A percentile compares a stretch with the other conserved stretches of the same genome.
phyloP scores from a whole-genome alignment of 495 filamentous ascomycete genomes.

The Penicillium flavigenum region DNA sequence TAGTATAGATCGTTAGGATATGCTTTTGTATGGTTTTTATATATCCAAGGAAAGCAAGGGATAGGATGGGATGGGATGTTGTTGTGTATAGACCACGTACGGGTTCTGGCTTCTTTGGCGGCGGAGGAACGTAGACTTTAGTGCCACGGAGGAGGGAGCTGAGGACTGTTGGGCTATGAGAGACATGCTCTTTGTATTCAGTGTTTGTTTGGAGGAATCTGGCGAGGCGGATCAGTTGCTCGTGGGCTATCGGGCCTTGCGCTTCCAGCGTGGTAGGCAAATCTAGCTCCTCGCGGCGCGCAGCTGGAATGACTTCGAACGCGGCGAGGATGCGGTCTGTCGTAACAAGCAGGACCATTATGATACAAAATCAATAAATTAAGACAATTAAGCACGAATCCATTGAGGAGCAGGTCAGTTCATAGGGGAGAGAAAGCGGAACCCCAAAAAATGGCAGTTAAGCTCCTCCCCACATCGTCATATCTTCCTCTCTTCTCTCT shows the following conservation, averaged over 20 bases:
- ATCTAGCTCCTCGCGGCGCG: constrained; percentile 32
- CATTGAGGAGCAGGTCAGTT: not conserved
- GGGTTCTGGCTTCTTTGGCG: constrained; percentile 73
- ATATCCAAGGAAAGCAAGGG: not conserved
- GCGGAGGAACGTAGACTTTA: constrained; percentile 71
- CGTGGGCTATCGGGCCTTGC: constrained; percentile 76
- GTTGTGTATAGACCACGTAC: constrained; percentile 47
- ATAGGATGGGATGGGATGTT: constrained; percentile 1
- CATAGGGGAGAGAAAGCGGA: constrained; percentile 13
- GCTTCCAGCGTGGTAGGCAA: constrained; percentile 41
- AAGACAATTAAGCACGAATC: not conserved
- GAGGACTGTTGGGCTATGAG: constrained; percentile 41
- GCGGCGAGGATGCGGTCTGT: constrained; percentile 69
- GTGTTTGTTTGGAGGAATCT: constrained; percentile 43
- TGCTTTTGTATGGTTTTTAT: not conserved
- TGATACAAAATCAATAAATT: not conserved
- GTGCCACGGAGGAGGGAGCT: constrained; percentile 69
- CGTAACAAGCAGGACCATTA: constrained; percentile 78
- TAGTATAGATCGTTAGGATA: constrained; percentile 12
- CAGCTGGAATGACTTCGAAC: constrained; percentile 46
- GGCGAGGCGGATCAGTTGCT: constrained; percentile 69
- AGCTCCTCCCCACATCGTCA: constrained; percentile 31
- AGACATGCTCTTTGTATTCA: constrained; percentile 11
- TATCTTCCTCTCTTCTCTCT: constrained; percentile 24
- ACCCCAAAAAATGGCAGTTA: constrained; percentile 20